Evolutionary conservation across 176 grass and related monocot species (phyloP).

Genomic region (Puya raimondii): DNA sequence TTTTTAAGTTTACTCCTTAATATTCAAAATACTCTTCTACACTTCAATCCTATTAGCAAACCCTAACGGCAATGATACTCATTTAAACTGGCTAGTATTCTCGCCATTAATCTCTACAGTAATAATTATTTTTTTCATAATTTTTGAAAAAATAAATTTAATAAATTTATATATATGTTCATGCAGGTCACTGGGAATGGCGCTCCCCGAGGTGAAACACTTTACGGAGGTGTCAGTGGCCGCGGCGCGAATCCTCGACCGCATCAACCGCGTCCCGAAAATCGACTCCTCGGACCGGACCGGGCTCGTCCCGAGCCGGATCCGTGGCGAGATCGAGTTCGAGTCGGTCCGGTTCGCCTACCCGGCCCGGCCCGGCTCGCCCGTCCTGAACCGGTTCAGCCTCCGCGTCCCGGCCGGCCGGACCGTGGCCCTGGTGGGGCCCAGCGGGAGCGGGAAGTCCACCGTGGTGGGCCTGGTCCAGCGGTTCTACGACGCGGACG

Average conservation of each 20-base stretch:
- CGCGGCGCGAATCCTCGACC: conserved; percentile 58
- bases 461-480: conserved; percentile 83
- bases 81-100: no score
- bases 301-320: conserved; percentile 39
- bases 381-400: conserved; percentile 61
- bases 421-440: conserved; percentile 79
- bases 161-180: conserved; percentile 10
- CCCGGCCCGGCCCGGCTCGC: conserved; percentile 68
- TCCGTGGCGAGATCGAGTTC: conserved; percentile 63
- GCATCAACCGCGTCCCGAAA: conserved; percentile 61
- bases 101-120: no score
- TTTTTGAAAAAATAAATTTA: background rate
- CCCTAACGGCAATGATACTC: no score
- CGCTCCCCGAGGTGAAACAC: conserved; percentile 91
- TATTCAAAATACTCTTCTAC: no score
- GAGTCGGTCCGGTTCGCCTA: conserved; percentile 60
- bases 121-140: background rate
- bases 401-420: conserved; percentile 73
- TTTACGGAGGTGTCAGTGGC: conserved; percentile 84
- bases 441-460: conserved; percentile 91
- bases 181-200: conserved; percentile 93
- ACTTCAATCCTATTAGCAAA: no score
- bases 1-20: no score
- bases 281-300: conserved; percentile 58
- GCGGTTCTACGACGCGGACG: conserved; percentile 77